These are phyloP conservation scores for Camellia oleifera DNA, from an alignment of 179 eudicot species.

Conservation along the genomic window DNA sequence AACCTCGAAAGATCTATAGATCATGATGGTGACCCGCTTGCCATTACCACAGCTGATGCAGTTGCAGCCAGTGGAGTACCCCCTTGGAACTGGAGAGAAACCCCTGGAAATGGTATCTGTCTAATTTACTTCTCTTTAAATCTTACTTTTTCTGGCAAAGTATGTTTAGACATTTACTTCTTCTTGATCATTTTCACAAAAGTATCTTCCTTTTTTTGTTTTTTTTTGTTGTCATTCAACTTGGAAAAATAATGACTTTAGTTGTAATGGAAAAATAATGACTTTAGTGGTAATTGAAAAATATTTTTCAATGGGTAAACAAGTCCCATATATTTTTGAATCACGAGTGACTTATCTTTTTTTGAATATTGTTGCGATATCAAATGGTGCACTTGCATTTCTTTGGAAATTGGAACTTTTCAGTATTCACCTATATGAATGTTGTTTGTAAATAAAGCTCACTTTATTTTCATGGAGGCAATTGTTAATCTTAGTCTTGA, in stretches of 20 bases:
- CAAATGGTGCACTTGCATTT: neutral
- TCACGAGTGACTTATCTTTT: neutral
- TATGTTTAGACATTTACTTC: neutral
- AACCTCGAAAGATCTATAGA: constrained; percentile 73
- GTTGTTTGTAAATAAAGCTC: too few relatives aligned
- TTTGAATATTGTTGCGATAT: neutral
- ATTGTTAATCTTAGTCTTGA: neutral
- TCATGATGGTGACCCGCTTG: constrained; percentile 87
- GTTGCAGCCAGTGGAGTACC: constrained; percentile 66
- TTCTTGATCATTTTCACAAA: neutral
- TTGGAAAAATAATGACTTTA: neutral
- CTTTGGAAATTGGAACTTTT: neutral
- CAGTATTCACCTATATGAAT: neutral
- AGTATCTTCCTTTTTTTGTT: neutral
- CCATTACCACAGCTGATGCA: constrained; percentile 66
- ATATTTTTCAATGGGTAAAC: too few relatives aligned
- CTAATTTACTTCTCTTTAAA: too few relatives aligned
- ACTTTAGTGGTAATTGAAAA: too few relatives aligned
- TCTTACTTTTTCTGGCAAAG: neutral
- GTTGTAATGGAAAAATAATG: too few relatives aligned
- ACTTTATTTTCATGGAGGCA: neutral
- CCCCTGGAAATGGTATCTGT: constrained; percentile 59
- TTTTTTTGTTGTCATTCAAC: neutral
- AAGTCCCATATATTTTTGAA: neutral
- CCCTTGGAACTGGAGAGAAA: constrained; percentile 80